These are phyloP conservation scores for Fomitopsis betulina DNA, from an alignment of 1,284 basidiomycete species.

Conservation along the genomic window DNA sequence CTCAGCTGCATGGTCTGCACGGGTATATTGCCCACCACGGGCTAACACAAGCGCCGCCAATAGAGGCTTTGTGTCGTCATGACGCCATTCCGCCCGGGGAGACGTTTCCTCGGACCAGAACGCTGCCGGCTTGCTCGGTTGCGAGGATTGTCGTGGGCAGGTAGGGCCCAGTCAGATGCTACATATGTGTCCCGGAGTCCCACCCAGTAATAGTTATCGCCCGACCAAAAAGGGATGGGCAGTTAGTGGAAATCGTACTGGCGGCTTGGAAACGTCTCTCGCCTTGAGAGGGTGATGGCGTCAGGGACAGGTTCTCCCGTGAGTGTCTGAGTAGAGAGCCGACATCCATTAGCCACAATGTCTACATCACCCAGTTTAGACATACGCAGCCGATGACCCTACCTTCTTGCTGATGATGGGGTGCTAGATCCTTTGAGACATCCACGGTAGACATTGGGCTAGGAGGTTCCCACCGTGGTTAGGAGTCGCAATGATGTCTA, in stretches of 20 bases:
- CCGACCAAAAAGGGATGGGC: neutral
- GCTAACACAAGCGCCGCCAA: neutral
- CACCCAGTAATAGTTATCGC: neutral
- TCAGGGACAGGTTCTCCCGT: too few relatives aligned
- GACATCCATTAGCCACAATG: too few relatives aligned
- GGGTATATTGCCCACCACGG: neutral
- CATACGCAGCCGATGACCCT: too few relatives aligned
- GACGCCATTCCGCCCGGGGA: neutral
- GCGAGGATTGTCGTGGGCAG: neutral
- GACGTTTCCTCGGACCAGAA: neutral
- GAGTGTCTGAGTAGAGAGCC: too few relatives aligned
- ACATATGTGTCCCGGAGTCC: neutral
- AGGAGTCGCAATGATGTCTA: too few relatives aligned
- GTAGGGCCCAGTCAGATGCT: neutral
- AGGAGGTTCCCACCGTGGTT: too few relatives aligned
- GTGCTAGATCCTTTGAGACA: too few relatives aligned
- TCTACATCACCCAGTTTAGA: too few relatives aligned
- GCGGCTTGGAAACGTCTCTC: neutral
- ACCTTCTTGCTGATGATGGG: too few relatives aligned
- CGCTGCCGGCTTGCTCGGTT: neutral
- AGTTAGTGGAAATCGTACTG: neutral
- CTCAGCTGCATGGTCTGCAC: neutral
- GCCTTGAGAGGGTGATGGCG: too few relatives aligned
- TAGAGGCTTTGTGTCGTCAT: neutral
- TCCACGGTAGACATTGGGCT: too few relatives aligned